Evolutionary conservation across 176 grass and related monocot genomes (phyloP).

Genomic region (Triticum turgidum): DNA sequence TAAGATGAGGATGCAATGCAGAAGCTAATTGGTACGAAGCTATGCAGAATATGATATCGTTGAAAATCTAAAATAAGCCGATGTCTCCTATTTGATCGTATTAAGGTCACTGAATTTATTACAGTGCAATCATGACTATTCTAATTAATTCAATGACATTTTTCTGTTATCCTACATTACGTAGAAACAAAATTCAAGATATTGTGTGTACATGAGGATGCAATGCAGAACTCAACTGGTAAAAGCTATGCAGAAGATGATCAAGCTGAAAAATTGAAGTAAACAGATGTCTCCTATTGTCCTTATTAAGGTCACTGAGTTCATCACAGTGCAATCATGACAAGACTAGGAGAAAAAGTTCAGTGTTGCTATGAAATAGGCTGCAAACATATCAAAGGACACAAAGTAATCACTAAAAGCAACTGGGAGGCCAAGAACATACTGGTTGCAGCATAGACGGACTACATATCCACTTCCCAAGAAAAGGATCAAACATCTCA

Average conservation of each 20-base stretch:
- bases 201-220: background rate
- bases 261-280: constrained; percentile 17
- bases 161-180: background rate
- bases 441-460: constrained; percentile 55
- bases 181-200: background rate
- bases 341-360: constrained; percentile 7
- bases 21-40: constrained; percentile 13
- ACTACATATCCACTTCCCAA: constrained; percentile 73
- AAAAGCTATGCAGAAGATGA: constrained; percentile 1
- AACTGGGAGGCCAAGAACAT: constrained; percentile 33
- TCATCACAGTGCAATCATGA: constrained; percentile 18
- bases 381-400: constrained; percentile 25
- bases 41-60: background rate
- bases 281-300: background rate
- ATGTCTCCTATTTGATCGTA: background rate
- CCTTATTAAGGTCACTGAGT: background rate
- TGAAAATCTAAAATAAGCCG: background rate
- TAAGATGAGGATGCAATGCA: background rate
- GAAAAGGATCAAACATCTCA: constrained; percentile 86
- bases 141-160: background rate
- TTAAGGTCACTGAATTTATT: background rate
- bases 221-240: constrained; percentile 9
- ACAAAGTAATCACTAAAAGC: background rate
- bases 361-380: background rate
- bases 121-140: background rate